A percentile compares a stretch with the other conserved stretches of the same genome.
Evolutionary conservation across 345 rosid genomes (phyloP).

Genomic region (Tarenaya hassleriana): DNA sequence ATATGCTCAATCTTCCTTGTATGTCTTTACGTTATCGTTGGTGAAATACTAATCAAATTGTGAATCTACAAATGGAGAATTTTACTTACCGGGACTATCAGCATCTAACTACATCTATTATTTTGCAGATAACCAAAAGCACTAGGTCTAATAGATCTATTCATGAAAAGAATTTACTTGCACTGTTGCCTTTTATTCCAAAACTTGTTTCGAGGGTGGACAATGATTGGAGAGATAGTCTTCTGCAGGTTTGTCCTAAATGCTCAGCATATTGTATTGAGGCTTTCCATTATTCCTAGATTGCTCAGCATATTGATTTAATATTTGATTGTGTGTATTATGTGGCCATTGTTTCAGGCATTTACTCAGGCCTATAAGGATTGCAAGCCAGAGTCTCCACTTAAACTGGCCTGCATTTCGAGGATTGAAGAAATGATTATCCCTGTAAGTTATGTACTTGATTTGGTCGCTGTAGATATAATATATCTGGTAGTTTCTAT

Average conservation of each 20-base stretch:
- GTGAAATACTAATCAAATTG: slow-evolving; percentile 8
- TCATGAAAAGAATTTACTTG: slow-evolving; percentile 41
- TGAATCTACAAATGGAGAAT: background rate
- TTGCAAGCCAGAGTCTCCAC: slow-evolving; percentile 56
- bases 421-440: slow-evolving; percentile 54
- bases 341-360: slow-evolving; percentile 47
- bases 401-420: slow-evolving; percentile 61
- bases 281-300: slow-evolving; percentile 2
- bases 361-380: slow-evolving; percentile 58
- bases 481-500: slow-evolving; percentile 7
- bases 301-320: background rate
- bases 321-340: slow-evolving; percentile 10
- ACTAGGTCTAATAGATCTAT: slow-evolving; percentile 36
- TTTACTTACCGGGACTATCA: slow-evolving; percentile 13
- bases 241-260: slow-evolving; percentile 60
- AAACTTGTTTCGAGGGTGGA: slow-evolving; percentile 45
- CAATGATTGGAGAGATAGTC: slow-evolving; percentile 44
- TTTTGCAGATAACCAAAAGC: slow-evolving; percentile 45
- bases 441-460: slow-evolving; percentile 49
- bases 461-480: slow-evolving; percentile 2
- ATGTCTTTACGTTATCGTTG: slow-evolving; percentile 2
- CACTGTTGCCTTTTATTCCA: slow-evolving; percentile 58
- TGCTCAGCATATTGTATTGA: slow-evolving; percentile 10
- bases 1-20: background rate
- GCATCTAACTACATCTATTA: slow-evolving; percentile 7